Evolutionary conservation across 2,329 filamentous ascomycete species (phyloP), one percentile per base, ranked within the genome.

Genomic region (Penicillium brevicompactum): DNA sequence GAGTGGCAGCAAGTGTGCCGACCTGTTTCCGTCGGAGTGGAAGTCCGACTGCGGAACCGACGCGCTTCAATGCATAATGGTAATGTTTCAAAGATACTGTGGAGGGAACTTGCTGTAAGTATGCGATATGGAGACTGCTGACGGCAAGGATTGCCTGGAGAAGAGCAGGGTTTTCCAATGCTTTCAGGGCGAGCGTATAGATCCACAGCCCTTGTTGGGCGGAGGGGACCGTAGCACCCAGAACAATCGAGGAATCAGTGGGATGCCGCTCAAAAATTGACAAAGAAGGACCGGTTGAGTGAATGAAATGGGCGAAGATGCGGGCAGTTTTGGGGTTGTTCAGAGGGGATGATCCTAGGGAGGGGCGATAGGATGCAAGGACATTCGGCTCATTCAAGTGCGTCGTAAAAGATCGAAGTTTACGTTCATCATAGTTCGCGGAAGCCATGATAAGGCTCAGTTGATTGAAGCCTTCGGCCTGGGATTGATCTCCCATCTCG

Each of bases 21-120:
- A 91, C 84, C 53, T 91, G 86, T 8, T 87, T 86, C 50, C 92
- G 85, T 64, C 87, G 86, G 44, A 80, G 81, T 0, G 86, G 80
- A 24, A 89, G 83, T 45, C 85, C 84, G 27, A 97, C 88, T 46
- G 89, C 89, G 62, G 85, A 87, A 6, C 90, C 88, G 14, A 97
- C 83, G 40, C 90, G 81, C 58, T 92, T 87, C 45, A 97, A 79
- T 9, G 92, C 88, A 63, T 92, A 87, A 53, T 94, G 91, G 62
- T 97, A 97, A 71, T 99, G 94, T 67, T 94, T 92, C 67, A 94
- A 84, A 0, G 92, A 93, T 8, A 91, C 87, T 0, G 89, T 92
- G 1, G 87, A 83, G 0, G 90, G 88, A 2, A 85, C 84, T 27
- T 83, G 80, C 68, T 95, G 89, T 4, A 96, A 80, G 64, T 89